These are phyloP conservation scores for Funneliformis geosporum DNA, from an alignment of 192 early-diverging fungal genomes.

Conservation along the genomic window DNA sequence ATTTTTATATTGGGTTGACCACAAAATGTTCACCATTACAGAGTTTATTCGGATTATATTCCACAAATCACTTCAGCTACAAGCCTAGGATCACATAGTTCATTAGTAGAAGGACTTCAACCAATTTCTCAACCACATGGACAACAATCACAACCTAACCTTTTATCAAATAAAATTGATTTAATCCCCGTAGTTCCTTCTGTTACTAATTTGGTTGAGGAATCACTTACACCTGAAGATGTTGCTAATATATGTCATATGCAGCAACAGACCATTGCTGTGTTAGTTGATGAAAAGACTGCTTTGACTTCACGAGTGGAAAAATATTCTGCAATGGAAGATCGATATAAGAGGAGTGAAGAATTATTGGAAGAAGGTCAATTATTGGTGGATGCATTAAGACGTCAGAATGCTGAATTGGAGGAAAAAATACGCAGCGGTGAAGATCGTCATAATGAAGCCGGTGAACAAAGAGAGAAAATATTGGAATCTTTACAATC, in stretches of 20 bases:
- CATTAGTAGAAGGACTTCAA: constrained; percentile 25
- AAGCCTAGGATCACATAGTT: not conserved
- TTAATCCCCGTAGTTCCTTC: not conserved
- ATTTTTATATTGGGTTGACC: not conserved
- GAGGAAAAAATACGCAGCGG: constrained; percentile 21
- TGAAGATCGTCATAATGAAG: constrained; percentile 1
- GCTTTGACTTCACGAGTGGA: constrained; percentile 13
- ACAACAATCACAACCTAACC: constrained; percentile 7
- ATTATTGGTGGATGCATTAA: constrained; percentile 28
- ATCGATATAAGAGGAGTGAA: constrained; percentile 29
- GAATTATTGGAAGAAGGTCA: constrained; percentile 30
- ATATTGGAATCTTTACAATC: constrained; percentile 23
- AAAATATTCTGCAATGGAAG: constrained; percentile 30
- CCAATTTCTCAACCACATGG: constrained; percentile 14
- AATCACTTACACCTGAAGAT: not conserved
- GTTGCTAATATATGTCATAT: constrained; percentile 25
- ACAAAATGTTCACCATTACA: not conserved
- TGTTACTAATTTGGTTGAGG: not conserved
- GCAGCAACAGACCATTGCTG: constrained; percentile 24
- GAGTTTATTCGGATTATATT: not conserved
- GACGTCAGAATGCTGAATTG: constrained; percentile 25
- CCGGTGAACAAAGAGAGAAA: constrained; percentile 14
- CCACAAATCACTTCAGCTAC: not conserved
- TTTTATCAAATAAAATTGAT: not conserved
- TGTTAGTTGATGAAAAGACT: constrained; percentile 26